Evolutionary conservation across 148 eudicot species (phyloP), one percentile per base, ranked within the genome.

Genomic region (Fagopyrum tataricum): DNA sequence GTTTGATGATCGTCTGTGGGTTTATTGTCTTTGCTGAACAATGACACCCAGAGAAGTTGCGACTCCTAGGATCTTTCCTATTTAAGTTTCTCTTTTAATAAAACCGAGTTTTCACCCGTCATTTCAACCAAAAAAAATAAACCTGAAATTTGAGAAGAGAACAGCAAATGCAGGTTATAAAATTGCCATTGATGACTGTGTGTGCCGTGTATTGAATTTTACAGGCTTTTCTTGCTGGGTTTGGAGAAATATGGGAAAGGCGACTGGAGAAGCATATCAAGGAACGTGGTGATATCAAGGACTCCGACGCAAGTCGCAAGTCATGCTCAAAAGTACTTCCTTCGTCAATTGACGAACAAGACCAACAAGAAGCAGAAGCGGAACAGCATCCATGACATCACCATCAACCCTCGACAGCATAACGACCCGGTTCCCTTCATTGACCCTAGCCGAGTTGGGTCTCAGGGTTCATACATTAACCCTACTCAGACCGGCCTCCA

Each of bases 241-340:
- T 17, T 70, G 49, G 72, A 70, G 52, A 44, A 18, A 20, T 70
- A 37, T 17, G 72, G 72, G 31, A 70, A 70, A 70, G 72, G 72
- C 51, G 72, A 70, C 52, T 70, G 72, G 72, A 10, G 72, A 31
- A 70, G 72, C 72, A 70, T 70, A 70, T 70, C 72, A 7, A 20
- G 72, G 72, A 14, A 43, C 52, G 72, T 20, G 72, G 72, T 70
- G 72, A 23, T 70, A 4, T 17, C 72, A 15, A 70, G 72, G 15
- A 70, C 72, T 1, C 23, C 72, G 10, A 70, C 72, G 1, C 72
- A 70, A 37, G 72, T 70, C 3, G 72, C 72, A 0, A 70, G 72
- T 37, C 72, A 70, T 31, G 72, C 72, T 4, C 72, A 70, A 17
- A 70, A 70, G 72, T 70, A 70, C 52, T 70, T 42, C 72, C 8